These are phyloP conservation scores for Coleophoma eucalyptorum DNA, from an alignment of 2,329 filamentous ascomycete species.

Conservation along the genomic window DNA sequence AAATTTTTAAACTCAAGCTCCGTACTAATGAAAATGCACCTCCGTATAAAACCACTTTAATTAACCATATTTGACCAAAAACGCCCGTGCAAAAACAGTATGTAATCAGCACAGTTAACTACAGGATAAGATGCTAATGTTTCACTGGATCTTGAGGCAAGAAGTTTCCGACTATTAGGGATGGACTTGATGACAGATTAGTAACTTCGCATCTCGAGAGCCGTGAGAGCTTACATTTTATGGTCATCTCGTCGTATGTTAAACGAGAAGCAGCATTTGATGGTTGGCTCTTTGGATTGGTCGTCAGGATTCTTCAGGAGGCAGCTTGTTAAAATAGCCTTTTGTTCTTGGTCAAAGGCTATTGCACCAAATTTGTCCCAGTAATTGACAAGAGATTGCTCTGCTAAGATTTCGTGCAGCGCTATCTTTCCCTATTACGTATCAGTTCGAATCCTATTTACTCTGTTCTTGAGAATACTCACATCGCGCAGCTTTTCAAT, in stretches of 20 bases:
- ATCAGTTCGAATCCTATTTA: background rate
- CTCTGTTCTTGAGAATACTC: slow-evolving; percentile 34
- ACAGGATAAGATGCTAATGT: slow-evolving; percentile 19
- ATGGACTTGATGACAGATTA: slow-evolving; percentile 57
- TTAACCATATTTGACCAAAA: no score
- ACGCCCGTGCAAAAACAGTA: no score
- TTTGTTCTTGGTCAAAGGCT: slow-evolving; percentile 89
- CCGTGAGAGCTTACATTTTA: slow-evolving; percentile 70
- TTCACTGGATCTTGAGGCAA: slow-evolving; percentile 72
- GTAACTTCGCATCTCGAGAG: slow-evolving; percentile 1
- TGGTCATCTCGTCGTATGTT: slow-evolving; percentile 92
- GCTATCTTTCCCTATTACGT: slow-evolving; percentile 77
- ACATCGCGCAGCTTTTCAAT: slow-evolving; percentile 90
- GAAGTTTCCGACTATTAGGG: slow-evolving; percentile 95
- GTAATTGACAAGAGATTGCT: slow-evolving; percentile 92
- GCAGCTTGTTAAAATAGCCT: slow-evolving; percentile 92
- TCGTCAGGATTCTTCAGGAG: slow-evolving; percentile 79
- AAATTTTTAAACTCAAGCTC: no score
- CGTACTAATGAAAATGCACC: no score
- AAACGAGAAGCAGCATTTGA: slow-evolving; percentile 96
- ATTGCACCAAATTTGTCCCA: slow-evolving; percentile 99
- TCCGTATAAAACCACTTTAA: no score
- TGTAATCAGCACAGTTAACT: no score
- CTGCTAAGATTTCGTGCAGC: slow-evolving; percentile 91
- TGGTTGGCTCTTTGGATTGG: slow-evolving; percentile 64